Base-by-base conservation (phyloP, 2,329 filamentous ascomycete species). In the Pyrenochaeta sp. region DNA sequence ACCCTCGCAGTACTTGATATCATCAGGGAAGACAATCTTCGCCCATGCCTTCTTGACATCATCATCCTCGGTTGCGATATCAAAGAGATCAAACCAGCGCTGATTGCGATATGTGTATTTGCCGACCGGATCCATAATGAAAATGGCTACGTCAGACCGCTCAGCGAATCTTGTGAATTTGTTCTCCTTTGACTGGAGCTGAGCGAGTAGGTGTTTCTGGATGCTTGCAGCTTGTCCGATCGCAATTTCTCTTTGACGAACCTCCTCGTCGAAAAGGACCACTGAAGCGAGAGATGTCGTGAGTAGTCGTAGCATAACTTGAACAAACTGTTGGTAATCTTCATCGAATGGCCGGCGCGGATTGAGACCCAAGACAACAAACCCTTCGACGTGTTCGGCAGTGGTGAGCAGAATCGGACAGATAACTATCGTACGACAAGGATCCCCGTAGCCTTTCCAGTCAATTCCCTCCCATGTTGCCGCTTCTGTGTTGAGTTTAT, bases 41-140 rank as follows among this genome's bases (percentile, higher is more conserved):
- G 37, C 9, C 65, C 61, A 65, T 4, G 57, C 61, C 6, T 53
- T 41, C 13, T 35, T 41, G 2, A 55, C 50, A 20, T 67, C 55
- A 17, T 57, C 35, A 8, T 47, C 44, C 8, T 48, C 34, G 10
- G 36, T 41, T 8, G 56, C 52, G 4, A 55, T 21, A 19, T 57
- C 50, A 35, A 73, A 63, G 29, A 74, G 61, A 1, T 71, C 64
- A 29, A 45, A 65, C 60, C 72, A 77, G 3, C 64, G 58, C 31
- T 75, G 63, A 35, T 77, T 77, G 6, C 70, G 59, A 44, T 75
- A 74, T 0, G 70, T 58, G 10, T 70, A 68, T 7, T 51, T 54
- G 2, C 74, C 72, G 13, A 60, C 40, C 4, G 61, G 43, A 13
- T 65, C 61, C 23, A 72, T 60, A 24, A 71, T 68, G 41, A 72